Evolutionary conservation across 1,284 basidiomycete genomes (phyloP), one percentile per base, ranked within the genome.

Genomic region (Rhodotorula glutinis): DNA sequence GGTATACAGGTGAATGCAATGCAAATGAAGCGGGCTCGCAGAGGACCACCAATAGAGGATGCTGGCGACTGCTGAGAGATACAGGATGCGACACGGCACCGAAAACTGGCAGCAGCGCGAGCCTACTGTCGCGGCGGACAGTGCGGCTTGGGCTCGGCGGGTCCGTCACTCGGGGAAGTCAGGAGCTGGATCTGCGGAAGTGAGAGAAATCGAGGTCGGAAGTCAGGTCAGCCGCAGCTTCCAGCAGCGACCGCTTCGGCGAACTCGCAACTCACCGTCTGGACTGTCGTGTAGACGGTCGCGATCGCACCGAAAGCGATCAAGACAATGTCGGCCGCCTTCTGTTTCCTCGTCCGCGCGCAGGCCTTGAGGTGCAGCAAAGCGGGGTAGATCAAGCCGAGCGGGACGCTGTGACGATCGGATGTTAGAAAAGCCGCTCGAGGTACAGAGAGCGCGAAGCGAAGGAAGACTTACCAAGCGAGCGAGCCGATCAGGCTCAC

Each of bases 351-450:
- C 0, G 90, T 92, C 64, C 82, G 84, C 4, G 95, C 91, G 74
- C 88, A 73, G 1, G 90, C 92, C 79, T 86, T 90, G 79, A 93
- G 89, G 78, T 98, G 94, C 62, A 98, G 81, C 86, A 98, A 86
- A 2, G 94, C 8, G 92, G 94, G 53, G 60, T 44, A 62, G 29
- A 38, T 56, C 29, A 63, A n/a, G 2, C 56, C 56, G 44, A 63
- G 62, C 13, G 62, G 62, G 17, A 53, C 60, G 33, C 57, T 56
- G 53, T 17, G 25, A 30, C 25, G 17, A 33, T 10, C 14, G 54
- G 25, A 2, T 13, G 54, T 43, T 14, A 29, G n/a, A 4, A 7
- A 16, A 16, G n/a, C 4, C 14, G 19, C 88, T 77, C 10, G 27
- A 25, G 14, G 21, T 4, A 14, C 33, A 27, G 47, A 23, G 21